phyloP scores from a whole-genome alignment of 2,329 filamentous ascomycete species.

The Sclerotinia nivalis region DNA sequence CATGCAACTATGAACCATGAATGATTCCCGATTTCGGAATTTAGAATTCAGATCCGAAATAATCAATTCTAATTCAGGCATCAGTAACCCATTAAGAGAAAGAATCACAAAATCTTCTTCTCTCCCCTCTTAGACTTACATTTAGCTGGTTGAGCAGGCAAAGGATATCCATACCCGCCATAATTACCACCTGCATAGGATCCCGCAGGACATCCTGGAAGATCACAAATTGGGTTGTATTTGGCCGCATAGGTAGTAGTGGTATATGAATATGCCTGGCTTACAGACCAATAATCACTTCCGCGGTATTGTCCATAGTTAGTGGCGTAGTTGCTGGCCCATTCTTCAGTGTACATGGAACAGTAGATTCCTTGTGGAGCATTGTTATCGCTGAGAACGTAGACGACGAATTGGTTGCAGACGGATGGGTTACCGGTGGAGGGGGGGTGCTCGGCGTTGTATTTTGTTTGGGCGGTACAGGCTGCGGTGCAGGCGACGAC shows the following conservation, averaged over 20 bases:
- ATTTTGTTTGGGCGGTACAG: constrained; percentile 42
- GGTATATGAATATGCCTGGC: constrained; percentile 12
- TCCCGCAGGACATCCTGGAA: background rate
- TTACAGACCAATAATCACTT: constrained; percentile 14
- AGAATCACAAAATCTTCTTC: background rate
- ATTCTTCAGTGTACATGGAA: constrained; percentile 35
- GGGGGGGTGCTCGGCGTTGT: constrained; percentile 40
- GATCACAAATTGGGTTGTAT: constrained; percentile 5
- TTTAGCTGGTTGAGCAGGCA: background rate
- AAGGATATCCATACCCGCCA: constrained; percentile 8
- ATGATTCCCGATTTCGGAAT: too few species aligned
- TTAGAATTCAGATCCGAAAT: too few species aligned
- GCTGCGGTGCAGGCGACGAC: constrained; percentile 40
- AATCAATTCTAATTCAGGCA: background rate
- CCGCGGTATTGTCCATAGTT: constrained; percentile 33
- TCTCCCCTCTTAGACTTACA: background rate
- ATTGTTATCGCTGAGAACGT: constrained; percentile 43
- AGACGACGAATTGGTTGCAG: constrained; percentile 45
- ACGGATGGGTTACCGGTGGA: constrained; percentile 39
- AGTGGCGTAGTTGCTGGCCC: constrained; percentile 33
- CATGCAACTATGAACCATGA: too few species aligned
- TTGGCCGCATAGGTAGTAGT: background rate
- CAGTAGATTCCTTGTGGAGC: constrained; percentile 45
- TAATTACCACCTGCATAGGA: constrained; percentile 11
- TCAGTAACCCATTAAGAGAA: background rate